phyloP scores from a whole-genome alignment of 2,329 filamentous ascomycete genomes.

The Cladophialophora immunda region DNA sequence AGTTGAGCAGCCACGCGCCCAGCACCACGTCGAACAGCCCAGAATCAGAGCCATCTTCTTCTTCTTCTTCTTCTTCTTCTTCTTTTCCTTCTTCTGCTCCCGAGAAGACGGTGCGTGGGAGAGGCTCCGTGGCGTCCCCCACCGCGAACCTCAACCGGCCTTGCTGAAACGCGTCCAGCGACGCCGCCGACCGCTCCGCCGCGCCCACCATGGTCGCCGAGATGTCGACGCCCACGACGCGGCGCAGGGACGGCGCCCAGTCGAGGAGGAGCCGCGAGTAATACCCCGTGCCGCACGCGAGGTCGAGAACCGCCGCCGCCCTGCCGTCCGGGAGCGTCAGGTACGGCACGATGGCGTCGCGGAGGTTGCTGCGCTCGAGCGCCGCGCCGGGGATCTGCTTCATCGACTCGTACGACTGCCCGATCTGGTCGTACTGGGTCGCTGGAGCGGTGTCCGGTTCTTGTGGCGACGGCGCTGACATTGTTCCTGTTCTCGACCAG shows the following conservation, averaged over 20 bases:
- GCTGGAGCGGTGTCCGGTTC: neutral
- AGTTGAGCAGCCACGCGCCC: constrained; percentile 51
- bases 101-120: neutral
- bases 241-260: constrained; percentile 47
- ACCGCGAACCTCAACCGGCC: constrained; percentile 13
- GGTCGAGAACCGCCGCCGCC: constrained; percentile 45
- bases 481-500: no score
- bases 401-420: constrained; percentile 27
- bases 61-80: no score
- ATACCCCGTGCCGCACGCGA: constrained; percentile 51
- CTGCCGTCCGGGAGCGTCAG: neutral
- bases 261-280: constrained; percentile 47
- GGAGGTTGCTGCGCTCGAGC: constrained; percentile 28
- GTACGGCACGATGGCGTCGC: constrained; percentile 15
- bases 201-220: constrained; percentile 47
- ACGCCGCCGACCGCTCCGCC: constrained; percentile 30
- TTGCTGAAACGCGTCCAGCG: neutral
- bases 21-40: constrained; percentile 51
- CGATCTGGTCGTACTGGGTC: constrained; percentile 32
- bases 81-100: constrained; percentile 23
- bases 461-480: neutral
- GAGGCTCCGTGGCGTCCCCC: constrained; percentile 12
- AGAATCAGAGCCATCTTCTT: neutral
- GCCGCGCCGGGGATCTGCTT: constrained; percentile 24
- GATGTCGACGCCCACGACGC: constrained; percentile 49